Evolutionary conservation across 202 grass and related monocot genomes (phyloP), one percentile per base, ranked within the genome.

Genomic region (Panicum hallii): DNA sequence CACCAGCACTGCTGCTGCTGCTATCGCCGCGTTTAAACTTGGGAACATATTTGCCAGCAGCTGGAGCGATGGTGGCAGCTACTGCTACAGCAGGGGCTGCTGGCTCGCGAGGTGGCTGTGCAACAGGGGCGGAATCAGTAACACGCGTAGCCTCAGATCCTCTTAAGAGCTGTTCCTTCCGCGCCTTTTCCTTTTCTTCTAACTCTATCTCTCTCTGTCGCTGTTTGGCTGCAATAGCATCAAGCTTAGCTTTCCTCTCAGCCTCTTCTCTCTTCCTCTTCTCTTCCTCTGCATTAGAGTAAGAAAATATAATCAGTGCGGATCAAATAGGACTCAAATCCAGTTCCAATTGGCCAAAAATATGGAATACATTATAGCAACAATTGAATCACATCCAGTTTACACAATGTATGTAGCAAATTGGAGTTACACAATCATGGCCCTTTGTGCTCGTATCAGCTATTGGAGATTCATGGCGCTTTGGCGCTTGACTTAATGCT

Each of bases 221-320:
- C 87, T 99, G 93, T 79, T 80, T 96, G 40, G 85, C 90, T 46
- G 90, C 93, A 67, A 99, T 96, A 4, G 93, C 93, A 16, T 96
- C 97, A n/a, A 99, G 88, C 79, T 92, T 96, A 16, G 91, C 88
- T 79, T 94, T 99, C 58, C 67, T 85, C 76, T 99, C 97, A 1
- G 86, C 82, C 53, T 96, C 97, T 54, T 99, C 97, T 81, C 48
- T 94, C 74, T 91, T 99, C 83, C 83, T 90, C 52, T 63, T 95
- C 64, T 99, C 97, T 82, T 99, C 97, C 83, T 99, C 97, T 95
- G 88, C 15, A 90, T 70, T 45, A 58, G 4, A 80, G 48, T 4
- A 36, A 36, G 3, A 49, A 6, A 71, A 50, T 7, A 75, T 75
- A 49, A 48, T 20, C 34, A 84, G 43, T 7, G 70, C 57, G 28